Evolutionary conservation across 2,329 filamentous ascomycete genomes (phyloP).

Genomic region (Bipolaris sorokiniana): DNA sequence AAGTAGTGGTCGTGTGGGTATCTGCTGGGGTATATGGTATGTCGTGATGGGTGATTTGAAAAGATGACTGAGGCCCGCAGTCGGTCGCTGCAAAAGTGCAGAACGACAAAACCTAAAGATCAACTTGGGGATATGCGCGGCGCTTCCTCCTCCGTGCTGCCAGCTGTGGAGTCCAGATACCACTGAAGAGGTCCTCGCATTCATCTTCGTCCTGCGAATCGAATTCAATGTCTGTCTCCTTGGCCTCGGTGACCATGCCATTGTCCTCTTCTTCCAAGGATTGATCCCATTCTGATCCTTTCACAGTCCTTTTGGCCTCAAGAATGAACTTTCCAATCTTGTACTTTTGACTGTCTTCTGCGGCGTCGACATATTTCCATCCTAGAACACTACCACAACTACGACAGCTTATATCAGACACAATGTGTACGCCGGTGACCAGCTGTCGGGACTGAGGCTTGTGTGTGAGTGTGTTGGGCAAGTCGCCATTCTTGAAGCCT

Average conservation of each 20-base stretch:
- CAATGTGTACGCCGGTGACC: slow-evolving; percentile 68
- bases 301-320: slow-evolving; percentile 63
- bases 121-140: slow-evolving; percentile 3
- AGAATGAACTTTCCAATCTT: slow-evolving; percentile 72
- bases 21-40: background rate
- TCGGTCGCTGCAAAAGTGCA: background rate
- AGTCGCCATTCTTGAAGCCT: slow-evolving; percentile 36
- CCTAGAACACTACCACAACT: slow-evolving; percentile 64
- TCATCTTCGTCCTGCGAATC: slow-evolving; percentile 71
- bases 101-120: background rate
- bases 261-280: slow-evolving; percentile 34
- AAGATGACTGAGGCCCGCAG: background rate
- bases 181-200: slow-evolving; percentile 69
- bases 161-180: slow-evolving; percentile 64
- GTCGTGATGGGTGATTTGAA: background rate
- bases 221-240: slow-evolving; percentile 59
- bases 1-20: background rate
- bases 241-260: background rate
- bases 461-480: slow-evolving; percentile 66
- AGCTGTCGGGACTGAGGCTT: slow-evolving; percentile 63
- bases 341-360: slow-evolving; percentile 66
- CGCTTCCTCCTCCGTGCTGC: slow-evolving; percentile 52
- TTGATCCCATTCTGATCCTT: slow-evolving; percentile 60
- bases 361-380: slow-evolving; percentile 70
- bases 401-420: slow-evolving; percentile 64